Conservation (phyloP, 179 eudicot genomes). For the Beta macrorhiza region DNA sequence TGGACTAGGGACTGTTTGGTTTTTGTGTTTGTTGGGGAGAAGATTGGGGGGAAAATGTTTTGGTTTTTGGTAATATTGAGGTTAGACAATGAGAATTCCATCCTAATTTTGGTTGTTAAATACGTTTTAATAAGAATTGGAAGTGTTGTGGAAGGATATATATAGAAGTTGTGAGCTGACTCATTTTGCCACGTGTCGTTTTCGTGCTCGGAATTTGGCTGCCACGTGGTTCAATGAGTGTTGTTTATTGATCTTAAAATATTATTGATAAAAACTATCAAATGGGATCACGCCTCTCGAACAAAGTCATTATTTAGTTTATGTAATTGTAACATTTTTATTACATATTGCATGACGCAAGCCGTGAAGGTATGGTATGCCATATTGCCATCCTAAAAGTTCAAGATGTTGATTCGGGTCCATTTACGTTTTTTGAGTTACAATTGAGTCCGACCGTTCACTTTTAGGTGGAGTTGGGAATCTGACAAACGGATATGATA, state of each 20-base stretch:
- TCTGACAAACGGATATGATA: too few relatives aligned
- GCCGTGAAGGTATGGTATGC: background rate
- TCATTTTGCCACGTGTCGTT: background rate
- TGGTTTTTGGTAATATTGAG: background rate
- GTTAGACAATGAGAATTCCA: constrained; percentile 20
- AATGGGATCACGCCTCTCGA: background rate
- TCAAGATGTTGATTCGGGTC: too few relatives aligned
- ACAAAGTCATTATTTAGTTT: background rate
- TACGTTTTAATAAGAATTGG: background rate
- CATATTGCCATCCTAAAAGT: too few relatives aligned
- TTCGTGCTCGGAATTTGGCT: background rate
- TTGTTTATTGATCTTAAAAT: background rate
- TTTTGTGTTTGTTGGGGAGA: background rate
- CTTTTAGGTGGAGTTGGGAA: too few relatives aligned
- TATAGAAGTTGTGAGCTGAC: background rate
- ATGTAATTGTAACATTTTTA: background rate
- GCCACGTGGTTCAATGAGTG: background rate
- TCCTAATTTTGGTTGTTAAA: background rate
- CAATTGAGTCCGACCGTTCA: too few relatives aligned
- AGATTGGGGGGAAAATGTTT: background rate
- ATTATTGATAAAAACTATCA: background rate
- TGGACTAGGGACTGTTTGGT: constrained; percentile 19
- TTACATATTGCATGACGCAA: background rate
- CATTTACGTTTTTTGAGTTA: too few relatives aligned
- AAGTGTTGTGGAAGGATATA: background rate